Evolutionary conservation across 2,329 filamentous ascomycete genomes (phyloP), one percentile per base, ranked within the genome.

Genomic region (Hymenoscyphus albidus): DNA sequence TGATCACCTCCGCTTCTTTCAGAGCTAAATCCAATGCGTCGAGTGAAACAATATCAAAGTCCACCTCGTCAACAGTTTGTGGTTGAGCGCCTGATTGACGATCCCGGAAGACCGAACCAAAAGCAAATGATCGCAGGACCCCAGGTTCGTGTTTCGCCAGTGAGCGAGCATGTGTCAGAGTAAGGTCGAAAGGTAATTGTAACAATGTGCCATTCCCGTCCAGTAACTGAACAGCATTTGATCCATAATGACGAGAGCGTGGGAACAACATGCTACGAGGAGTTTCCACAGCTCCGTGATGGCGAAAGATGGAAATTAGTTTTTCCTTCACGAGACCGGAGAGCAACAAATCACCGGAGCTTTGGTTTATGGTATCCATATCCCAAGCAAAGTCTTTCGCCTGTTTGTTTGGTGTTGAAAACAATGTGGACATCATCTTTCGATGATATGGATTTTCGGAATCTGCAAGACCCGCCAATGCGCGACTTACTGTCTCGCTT

Each of bases 111-210:
- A 98, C 93, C 40, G 84, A 89, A 6, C 93, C 93, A 75, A 99
- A 97, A 0, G 91, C 87, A 76, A 92, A 97, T 0, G 91, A 91
- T 69, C 92, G 90, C 69, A 91, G 86, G 5, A 92, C 78, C 0
- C 86, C 81, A 0, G 86, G 80, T 13, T 83, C 82, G n/a, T 88
- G 85, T 67, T 91, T 89, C 5, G 94, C 93, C 61, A 99, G 85
- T 64, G 89, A 87, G 62, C 94, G 86, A 31, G 95, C 95, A 75
- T 96, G 88, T 1, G 94, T 93, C 68, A 98, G 82, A 1, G 93
- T 97, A 27, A 98, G 80, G 76, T 99, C 95, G 72, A 92, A 97
- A 0, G 95, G 95, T n/a, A 99, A 79, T 74, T 99, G 95, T 7
- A 98, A 81, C 1, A 97, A 82, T n/a, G 90, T 94, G 2, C 94